phyloP scores from a whole-genome alignment of 1,139 yeast genomes.

The Arxiozyma heterogenica region DNA sequence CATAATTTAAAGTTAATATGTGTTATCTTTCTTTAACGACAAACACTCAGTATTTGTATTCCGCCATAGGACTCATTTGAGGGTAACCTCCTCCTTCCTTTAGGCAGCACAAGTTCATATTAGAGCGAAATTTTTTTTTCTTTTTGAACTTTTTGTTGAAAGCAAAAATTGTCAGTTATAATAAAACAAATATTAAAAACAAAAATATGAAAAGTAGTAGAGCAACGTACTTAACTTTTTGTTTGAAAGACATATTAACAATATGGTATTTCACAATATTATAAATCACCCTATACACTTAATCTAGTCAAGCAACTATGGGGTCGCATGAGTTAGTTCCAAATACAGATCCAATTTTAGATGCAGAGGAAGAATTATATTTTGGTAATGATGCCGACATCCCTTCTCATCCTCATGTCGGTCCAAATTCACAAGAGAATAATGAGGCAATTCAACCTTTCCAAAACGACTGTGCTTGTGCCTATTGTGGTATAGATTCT shows the following conservation, averaged over 20 bases:
- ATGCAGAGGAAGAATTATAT: conserved; percentile 4
- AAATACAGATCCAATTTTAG: neutral
- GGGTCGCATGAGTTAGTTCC: neutral
- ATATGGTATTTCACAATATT: too few species aligned
- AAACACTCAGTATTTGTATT: neutral
- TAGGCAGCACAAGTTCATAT: too few species aligned
- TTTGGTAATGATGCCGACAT: neutral
- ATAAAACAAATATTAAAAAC: too few species aligned
- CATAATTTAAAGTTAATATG: too few species aligned
- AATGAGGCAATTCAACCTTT: neutral
- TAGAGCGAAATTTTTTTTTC: too few species aligned
- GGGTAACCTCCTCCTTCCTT: neutral
- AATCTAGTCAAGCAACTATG: neutral
- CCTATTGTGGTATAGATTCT: conserved; percentile 70
- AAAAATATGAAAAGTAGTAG: neutral
- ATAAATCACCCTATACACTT: neutral
- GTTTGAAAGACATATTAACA: too few species aligned
- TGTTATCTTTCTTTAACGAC: too few species aligned
- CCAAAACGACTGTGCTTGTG: conserved; percentile 32
- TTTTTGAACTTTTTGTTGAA: neutral
- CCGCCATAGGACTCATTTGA: neutral
- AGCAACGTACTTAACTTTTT: neutral
- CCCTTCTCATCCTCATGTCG: neutral
- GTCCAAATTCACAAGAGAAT: neutral
- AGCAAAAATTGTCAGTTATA: too few species aligned